Evolutionary conservation across 495 filamentous ascomycete genomes (phyloP), one percentile per base, ranked within the genome.

Genomic region (Paragyromitra xinjiangensis): DNA sequence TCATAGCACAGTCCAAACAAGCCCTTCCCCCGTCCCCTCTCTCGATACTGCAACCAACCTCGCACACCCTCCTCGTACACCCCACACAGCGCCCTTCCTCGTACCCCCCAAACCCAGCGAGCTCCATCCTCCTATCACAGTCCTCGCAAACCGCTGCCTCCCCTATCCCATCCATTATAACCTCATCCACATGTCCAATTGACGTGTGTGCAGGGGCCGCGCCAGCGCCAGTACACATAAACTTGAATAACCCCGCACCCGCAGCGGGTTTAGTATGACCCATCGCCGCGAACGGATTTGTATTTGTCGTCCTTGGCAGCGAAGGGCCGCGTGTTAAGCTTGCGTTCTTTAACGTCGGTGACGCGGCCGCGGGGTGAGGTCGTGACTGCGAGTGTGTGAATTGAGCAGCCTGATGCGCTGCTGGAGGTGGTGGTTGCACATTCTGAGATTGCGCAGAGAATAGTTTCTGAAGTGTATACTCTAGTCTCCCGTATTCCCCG

Each of bases 1-100:
- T 78, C 62, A 79, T 79, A 65, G 77, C 77, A 67, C 78, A 80
- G 12, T 80, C 78, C 19, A 80, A 37, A n/a, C 78, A 80, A 50
- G 71, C 37, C 64, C 76, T 73, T 14, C 34, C 50, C 9, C 76
- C 69, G 1, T 73, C 77, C 1, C 50, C 75, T 44, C 63, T 71
- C 39, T 34, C 58, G 45, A 79, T 80, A 34, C 67, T 74, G 48
- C 78, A 79, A 4, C 77, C 78, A 59, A 37, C 50, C 11, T 74
- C 75, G 55, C 75, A 79, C 55, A 80, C 77, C 48, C 77, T 73
- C 77, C 58, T 80, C 12, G 55, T 22, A 37, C 78, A 79, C 24
- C 64, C 56, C 22, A 19, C 63, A 51, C 78, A 80, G 44, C 61
- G 44, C 7, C 76, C 76, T 14, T 80, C 78, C 8, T 61, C 55